phyloP scores from a whole-genome alignment of 2,329 filamentous ascomycete species.

The Cladosporium sp. region DNA sequence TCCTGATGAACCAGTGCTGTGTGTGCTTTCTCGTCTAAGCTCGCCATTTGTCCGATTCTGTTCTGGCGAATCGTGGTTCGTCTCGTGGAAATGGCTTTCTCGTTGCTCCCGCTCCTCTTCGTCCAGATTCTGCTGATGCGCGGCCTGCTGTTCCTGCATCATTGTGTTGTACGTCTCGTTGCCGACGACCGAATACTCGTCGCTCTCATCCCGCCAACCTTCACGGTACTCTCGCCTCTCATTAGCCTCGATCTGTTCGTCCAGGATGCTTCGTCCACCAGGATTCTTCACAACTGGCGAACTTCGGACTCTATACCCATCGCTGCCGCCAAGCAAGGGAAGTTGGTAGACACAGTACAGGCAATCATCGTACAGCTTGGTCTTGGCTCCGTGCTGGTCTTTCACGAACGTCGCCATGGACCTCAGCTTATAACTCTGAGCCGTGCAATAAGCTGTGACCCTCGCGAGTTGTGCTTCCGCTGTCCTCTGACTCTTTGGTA shows the following conservation, averaged over 20 bases:
- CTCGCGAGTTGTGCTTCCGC: slow-evolving; percentile 70
- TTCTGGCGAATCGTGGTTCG: slow-evolving; percentile 5
- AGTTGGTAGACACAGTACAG: slow-evolving; percentile 93
- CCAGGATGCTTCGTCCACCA: slow-evolving; percentile 84
- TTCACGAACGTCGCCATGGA: slow-evolving; percentile 83
- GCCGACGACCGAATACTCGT: slow-evolving; percentile 45
- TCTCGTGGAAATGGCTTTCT: slow-evolving; percentile 9
- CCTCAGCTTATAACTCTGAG: slow-evolving; percentile 85
- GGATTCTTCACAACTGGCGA: slow-evolving; percentile 88
- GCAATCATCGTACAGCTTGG: slow-evolving; percentile 96
- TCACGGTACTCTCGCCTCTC: slow-evolving; percentile 85
- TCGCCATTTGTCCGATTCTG: slow-evolving; percentile 4
- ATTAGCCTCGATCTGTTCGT: slow-evolving; percentile 92
- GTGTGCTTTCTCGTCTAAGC: slow-evolving; percentile 21
- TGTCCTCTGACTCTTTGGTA: slow-evolving; percentile 80
- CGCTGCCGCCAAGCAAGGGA: slow-evolving; percentile 74
- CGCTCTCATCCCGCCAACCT: slow-evolving; percentile 80
- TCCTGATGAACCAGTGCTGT: slow-evolving; percentile 22
- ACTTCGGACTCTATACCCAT: slow-evolving; percentile 82
- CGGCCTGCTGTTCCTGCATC: slow-evolving; percentile 13
- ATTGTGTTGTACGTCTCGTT: slow-evolving; percentile 16
- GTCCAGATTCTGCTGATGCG: slow-evolving; percentile 9
- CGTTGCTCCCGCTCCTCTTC: slow-evolving; percentile 11
- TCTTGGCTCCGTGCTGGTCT: slow-evolving; percentile 80
- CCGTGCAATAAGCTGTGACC: slow-evolving; percentile 93